phyloP scores from a whole-genome alignment of 305 asterid species.

The Solanum chacoense region DNA sequence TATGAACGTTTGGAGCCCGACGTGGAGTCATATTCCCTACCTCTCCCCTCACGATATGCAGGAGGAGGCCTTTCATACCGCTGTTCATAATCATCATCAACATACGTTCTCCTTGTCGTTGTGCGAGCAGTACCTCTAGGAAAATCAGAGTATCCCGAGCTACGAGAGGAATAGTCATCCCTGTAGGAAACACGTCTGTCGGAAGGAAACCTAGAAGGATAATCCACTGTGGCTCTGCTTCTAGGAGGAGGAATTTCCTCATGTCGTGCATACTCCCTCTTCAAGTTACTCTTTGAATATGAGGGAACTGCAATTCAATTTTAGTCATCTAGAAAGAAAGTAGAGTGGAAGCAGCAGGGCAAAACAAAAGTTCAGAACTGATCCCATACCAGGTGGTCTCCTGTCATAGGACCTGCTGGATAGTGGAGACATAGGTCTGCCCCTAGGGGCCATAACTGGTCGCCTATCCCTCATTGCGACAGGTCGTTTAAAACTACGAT shows the following conservation, averaged over 20 bases:
- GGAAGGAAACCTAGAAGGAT: constrained; percentile 44
- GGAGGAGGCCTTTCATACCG: constrained; percentile 88
- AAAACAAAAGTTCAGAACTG: background rate
- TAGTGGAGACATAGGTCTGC: constrained; percentile 60
- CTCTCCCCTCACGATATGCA: constrained; percentile 64
- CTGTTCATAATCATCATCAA: constrained; percentile 72
- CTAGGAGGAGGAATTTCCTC: constrained; percentile 8
- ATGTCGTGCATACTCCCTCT: constrained; percentile 45
- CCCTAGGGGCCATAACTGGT: constrained; percentile 60
- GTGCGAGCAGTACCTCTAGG: constrained; percentile 68
- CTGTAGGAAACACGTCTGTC: constrained; percentile 60
- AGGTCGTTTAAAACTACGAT: constrained; percentile 63
- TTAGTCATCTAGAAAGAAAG: background rate
- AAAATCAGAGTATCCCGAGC: constrained; percentile 60
- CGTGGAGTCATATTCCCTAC: constrained; percentile 61
- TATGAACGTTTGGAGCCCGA: constrained; percentile 94
- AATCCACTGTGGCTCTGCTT: constrained; percentile 64
- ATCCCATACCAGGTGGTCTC: constrained; percentile 74
- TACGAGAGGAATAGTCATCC: constrained; percentile 72
- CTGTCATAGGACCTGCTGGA: constrained; percentile 76
- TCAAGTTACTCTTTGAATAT: constrained; percentile 58
- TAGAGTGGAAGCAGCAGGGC: background rate
- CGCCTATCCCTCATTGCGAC: constrained; percentile 55
- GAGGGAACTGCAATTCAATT: constrained; percentile 41
- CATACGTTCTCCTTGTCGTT: constrained; percentile 57